Evolutionary conservation across 495 filamentous ascomycete species (phyloP).

Genomic region (Neurospora hispaniola): DNA sequence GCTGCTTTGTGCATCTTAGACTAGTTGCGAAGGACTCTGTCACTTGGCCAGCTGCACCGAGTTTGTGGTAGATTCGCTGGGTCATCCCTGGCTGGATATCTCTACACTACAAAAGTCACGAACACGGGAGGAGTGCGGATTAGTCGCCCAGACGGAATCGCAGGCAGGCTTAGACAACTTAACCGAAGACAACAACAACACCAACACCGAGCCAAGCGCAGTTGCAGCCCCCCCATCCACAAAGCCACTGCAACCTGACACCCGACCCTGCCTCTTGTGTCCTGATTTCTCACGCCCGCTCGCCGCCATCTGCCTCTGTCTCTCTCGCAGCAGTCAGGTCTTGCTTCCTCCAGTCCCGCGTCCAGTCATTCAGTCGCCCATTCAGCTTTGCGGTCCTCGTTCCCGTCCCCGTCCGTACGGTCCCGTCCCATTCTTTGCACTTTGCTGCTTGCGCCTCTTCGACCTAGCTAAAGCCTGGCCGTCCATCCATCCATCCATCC

Average conservation of each 20-base stretch:
- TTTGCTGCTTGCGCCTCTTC: background rate
- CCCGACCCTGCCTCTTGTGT: slow-evolving; percentile 3
- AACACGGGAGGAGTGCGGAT: background rate
- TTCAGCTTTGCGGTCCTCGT: background rate
- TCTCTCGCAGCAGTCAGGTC: background rate
- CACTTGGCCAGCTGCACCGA: background rate
- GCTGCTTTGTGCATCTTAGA: background rate
- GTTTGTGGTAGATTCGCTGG: background rate
- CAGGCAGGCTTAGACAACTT: background rate
- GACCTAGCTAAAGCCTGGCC: slow-evolving; percentile 7
- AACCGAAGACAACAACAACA: too few species aligned
- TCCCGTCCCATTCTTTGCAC: background rate
- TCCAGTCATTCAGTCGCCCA: slow-evolving; percentile 1
- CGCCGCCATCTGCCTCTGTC: slow-evolving; percentile 2
- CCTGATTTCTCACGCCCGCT: slow-evolving; percentile 14
- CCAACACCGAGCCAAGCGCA: background rate
- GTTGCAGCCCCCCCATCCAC: slow-evolving; percentile 1
- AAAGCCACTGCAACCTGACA: slow-evolving; percentile 4
- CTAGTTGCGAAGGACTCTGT: background rate
- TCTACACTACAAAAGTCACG: background rate
- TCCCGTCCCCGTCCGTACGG: background rate
- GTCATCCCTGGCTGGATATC: background rate
- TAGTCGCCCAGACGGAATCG: background rate
- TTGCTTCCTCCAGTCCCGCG: background rate
- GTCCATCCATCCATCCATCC: slow-evolving; percentile 8